Evolutionary conservation across 1,139 yeast genomes (phyloP).

Genomic region (Pichia sp.): DNA sequence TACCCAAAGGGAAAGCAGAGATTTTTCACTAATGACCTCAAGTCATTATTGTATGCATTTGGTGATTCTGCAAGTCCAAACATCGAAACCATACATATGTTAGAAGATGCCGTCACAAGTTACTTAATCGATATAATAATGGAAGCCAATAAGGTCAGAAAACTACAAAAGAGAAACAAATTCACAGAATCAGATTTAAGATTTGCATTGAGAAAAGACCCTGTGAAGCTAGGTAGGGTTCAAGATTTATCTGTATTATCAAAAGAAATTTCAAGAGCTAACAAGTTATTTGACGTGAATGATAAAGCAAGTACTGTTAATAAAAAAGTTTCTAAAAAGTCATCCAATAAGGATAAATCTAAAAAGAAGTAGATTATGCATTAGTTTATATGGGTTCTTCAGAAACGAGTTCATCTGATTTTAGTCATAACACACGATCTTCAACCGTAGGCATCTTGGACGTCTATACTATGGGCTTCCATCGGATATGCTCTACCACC

Average conservation of each 20-base stretch:
- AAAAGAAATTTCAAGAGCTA: slow-evolving; percentile 69
- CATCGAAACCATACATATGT: slow-evolving; percentile 66
- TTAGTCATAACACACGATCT: slow-evolving; percentile 10
- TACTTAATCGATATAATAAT: slow-evolving; percentile 66
- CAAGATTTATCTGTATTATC: slow-evolving; percentile 73
- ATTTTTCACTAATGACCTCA: slow-evolving; percentile 53
- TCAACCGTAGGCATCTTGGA: slow-evolving; percentile 11
- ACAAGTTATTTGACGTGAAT: slow-evolving; percentile 62
- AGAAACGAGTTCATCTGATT: slow-evolving; percentile 5
- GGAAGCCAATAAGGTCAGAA: slow-evolving; percentile 52
- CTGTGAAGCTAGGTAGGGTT: slow-evolving; percentile 75
- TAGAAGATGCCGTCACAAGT: slow-evolving; percentile 80
- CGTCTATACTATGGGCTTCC: slow-evolving; percentile 4
- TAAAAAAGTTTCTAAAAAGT: not conserved
- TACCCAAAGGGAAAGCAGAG: slow-evolving; percentile 22
- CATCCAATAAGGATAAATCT: not conserved
- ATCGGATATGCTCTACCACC: slow-evolving; percentile 13
- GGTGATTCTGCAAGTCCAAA: slow-evolving; percentile 82
- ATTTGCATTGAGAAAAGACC: slow-evolving; percentile 77
- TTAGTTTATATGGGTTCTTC: slow-evolving; percentile 6
- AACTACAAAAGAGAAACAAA: slow-evolving; percentile 33
- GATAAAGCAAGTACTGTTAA: slow-evolving; percentile 14
- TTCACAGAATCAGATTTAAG: slow-evolving; percentile 84
- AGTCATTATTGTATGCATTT: slow-evolving; percentile 70
- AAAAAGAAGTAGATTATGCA: not conserved